phyloP scores from a whole-genome alignment of 2,329 filamentous ascomycete species.

The Magnaporthiopsis rhizophila region DNA sequence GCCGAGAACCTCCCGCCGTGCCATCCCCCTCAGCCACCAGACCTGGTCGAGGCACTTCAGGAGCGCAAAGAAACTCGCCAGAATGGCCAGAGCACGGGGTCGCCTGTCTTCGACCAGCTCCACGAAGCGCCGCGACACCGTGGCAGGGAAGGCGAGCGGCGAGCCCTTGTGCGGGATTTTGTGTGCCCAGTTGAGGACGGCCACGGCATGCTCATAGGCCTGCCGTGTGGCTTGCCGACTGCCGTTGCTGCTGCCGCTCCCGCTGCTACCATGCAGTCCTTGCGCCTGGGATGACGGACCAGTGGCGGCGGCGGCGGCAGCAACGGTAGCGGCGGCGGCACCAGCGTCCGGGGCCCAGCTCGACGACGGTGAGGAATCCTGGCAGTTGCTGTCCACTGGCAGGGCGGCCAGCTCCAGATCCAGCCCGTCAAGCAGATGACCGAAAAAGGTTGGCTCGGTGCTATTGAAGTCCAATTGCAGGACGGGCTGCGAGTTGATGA shows the following conservation, averaged over 20 bases:
- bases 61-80: constrained; percentile 60
- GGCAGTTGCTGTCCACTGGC: constrained; percentile 12
- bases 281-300: constrained; percentile 1
- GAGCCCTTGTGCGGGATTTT: constrained; percentile 50
- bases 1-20: constrained; percentile 56
- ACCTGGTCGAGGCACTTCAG: constrained; percentile 52
- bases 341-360: background rate
- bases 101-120: constrained; percentile 50
- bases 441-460: constrained; percentile 49
- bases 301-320: background rate
- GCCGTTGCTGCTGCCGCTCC: background rate
- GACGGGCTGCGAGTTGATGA: constrained; percentile 56
- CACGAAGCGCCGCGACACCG: constrained; percentile 52
- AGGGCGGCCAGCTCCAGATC: constrained; percentile 43
- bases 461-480: constrained; percentile 52
- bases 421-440: constrained; percentile 48
- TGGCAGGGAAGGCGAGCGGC: constrained; percentile 55
- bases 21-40: constrained; percentile 66
- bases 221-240: constrained; percentile 30
- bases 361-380: background rate
- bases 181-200: constrained; percentile 59
- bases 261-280: background rate
- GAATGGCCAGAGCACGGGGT: constrained; percentile 54
- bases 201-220: constrained; percentile 56
- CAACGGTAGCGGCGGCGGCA: background rate